Percentiles rank a stretch among this genome's conserved stretches.
phyloP scores from a whole-genome alignment of 345 rosid species.

The Streptanthus diversifolius region DNA sequence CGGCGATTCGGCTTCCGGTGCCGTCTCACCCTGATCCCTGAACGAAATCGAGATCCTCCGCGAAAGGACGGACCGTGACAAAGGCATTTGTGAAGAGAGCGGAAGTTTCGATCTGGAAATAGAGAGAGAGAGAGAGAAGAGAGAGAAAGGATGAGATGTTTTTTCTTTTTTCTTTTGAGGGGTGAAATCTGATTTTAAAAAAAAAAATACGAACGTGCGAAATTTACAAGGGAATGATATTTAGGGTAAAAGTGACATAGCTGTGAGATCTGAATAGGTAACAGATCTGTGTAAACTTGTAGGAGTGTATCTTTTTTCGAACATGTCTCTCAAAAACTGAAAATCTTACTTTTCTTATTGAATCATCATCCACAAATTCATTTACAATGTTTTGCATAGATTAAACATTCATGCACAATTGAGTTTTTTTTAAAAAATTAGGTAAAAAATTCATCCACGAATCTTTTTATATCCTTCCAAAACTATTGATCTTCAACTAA shows the following conservation, averaged over 20 bases:
- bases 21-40: constrained; percentile 25
- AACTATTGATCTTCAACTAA: too few relatives aligned
- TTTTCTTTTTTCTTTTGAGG: neutral
- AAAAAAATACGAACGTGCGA: constrained; percentile 15
- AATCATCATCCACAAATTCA: too few relatives aligned
- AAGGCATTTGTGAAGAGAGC: constrained; percentile 43
- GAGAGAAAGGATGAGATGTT: constrained; percentile 1
- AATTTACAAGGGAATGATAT: neutral
- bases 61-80: constrained; percentile 51
- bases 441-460: too few relatives aligned
- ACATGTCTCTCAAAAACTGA: constrained; percentile 3
- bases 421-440: too few relatives aligned
- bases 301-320: neutral
- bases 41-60: constrained; percentile 61
- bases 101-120: constrained; percentile 17
- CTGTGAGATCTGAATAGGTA: constrained; percentile 15
- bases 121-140: neutral
- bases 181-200: too few relatives aligned
- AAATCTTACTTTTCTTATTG: neutral
- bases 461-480: too few relatives aligned
- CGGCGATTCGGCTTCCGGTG: constrained; percentile 15
- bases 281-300: neutral
- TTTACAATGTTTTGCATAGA: too few relatives aligned
- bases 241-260: constrained; percentile 14
- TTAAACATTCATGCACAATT: too few relatives aligned